phyloP scores from a whole-genome alignment of 306 rosid species.

The Morella rubra region DNA sequence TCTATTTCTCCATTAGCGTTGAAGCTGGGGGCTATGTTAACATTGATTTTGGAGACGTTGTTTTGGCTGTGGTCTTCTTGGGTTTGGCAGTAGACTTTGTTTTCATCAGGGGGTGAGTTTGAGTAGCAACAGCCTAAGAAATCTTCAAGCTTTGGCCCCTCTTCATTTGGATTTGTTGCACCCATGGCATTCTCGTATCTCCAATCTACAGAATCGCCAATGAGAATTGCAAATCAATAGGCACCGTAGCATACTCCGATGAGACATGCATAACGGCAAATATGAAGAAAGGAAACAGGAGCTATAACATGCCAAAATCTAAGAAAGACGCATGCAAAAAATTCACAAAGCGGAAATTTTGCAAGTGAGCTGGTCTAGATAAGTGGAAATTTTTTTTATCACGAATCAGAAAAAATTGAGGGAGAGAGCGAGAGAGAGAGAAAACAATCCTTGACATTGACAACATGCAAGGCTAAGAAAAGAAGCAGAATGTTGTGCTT shows the following conservation, averaged over 20 bases:
- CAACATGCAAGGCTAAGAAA: constrained; percentile 20
- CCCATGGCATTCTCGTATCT: constrained; percentile 59
- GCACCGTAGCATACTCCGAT: neutral
- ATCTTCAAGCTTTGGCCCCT: constrained; percentile 91
- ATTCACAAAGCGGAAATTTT: neutral
- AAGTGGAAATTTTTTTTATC: neutral
- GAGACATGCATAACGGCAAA: constrained; percentile 8
- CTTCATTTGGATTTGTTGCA: constrained; percentile 48
- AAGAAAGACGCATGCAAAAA: neutral
- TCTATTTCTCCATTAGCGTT: constrained; percentile 41
- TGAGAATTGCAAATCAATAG: neutral
- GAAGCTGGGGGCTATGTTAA: constrained; percentile 53
- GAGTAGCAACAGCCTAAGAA: constrained; percentile 86
- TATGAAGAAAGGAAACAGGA: neutral
- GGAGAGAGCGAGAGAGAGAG: neutral
- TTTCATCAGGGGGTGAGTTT: constrained; percentile 51
- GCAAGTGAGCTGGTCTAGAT: neutral
- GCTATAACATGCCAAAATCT: neutral
- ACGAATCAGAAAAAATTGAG: neutral
- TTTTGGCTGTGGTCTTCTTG: constrained; percentile 35
- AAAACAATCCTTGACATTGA: neutral
- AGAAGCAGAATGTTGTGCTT: neutral
- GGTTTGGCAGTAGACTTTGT: constrained; percentile 49
- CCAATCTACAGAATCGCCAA: constrained; percentile 58
- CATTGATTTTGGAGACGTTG: constrained; percentile 48